These are phyloP conservation scores for Lagenaria siceraria DNA, from an alignment of 306 rosid species.

Conservation along the genomic window DNA sequence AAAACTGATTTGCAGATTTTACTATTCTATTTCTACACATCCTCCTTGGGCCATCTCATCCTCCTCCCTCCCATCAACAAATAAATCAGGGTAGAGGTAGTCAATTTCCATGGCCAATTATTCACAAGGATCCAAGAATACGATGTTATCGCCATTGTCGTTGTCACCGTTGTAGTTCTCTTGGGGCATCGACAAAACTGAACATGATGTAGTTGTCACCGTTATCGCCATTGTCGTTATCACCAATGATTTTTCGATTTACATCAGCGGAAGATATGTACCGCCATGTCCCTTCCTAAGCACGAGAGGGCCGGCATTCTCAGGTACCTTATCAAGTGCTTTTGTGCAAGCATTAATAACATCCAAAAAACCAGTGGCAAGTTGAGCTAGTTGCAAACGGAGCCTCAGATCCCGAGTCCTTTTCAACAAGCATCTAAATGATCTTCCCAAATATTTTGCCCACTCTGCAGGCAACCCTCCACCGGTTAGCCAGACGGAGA, in stretches of 20 bases:
- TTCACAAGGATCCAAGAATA: background rate
- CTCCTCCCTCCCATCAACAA: background rate
- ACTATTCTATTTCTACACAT: background rate
- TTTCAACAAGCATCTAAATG: constrained; percentile 76
- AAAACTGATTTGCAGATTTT: background rate
- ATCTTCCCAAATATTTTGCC: constrained; percentile 87
- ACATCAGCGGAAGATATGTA: constrained; percentile 90
- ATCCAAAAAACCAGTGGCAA: constrained; percentile 81
- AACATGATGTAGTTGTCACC: background rate
- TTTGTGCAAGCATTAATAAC: constrained; percentile 39
- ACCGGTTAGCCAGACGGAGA: constrained; percentile 95
- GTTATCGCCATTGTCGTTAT: too few species aligned
- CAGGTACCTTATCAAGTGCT: constrained; percentile 73
- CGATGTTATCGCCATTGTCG: background rate
- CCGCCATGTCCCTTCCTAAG: constrained; percentile 95
- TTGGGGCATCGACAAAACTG: background rate
- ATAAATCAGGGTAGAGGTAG: background rate
- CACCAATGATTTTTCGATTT: constrained; percentile 9
- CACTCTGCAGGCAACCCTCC: constrained; percentile 98
- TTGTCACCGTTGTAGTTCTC: background rate
- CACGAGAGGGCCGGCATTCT: constrained; percentile 71
- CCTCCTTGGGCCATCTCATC: background rate
- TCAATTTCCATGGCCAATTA: background rate
- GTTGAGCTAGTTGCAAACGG: constrained; percentile 53
- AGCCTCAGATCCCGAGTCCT: constrained; percentile 81